Percentiles rank a stretch among this genome's conserved stretches.
Conservation (phyloP, 2,329 filamentous ascomycete genomes). For the Aspergillus sp. region DNA sequence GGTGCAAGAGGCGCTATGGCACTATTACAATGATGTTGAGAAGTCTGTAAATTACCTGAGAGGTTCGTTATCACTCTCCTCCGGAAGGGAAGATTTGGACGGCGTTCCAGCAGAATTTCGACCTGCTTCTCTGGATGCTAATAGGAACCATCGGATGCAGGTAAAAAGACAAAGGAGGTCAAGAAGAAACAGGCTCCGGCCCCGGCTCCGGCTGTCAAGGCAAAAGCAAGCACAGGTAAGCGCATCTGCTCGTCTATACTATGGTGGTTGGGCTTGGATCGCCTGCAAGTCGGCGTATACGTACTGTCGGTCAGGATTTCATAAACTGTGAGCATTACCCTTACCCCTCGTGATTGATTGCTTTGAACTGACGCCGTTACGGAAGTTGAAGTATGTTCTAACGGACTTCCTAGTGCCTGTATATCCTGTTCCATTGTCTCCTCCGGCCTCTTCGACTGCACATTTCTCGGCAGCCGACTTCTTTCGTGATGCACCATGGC, state of each 20-base stretch:
- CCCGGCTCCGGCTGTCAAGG: constrained; percentile 20
- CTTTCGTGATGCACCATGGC: constrained; percentile 86
- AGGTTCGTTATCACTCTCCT: constrained; percentile 49
- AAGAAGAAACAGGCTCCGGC: constrained; percentile 32
- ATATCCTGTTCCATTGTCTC: constrained; percentile 28
- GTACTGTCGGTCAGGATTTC: not conserved
- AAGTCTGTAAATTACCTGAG: constrained; percentile 81
- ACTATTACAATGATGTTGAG: constrained; percentile 92
- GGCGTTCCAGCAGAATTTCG: not conserved
- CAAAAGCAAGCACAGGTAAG: constrained; percentile 31
- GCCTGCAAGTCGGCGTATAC: not conserved
- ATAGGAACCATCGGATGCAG: constrained; percentile 18
- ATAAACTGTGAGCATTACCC: constrained; percentile 17
- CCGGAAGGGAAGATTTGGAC: not conserved
- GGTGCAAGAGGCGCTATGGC: constrained; percentile 88
- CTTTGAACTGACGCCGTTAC: constrained; percentile 34
- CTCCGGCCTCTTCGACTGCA: constrained; percentile 27
- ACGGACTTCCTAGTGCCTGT: constrained; percentile 39
- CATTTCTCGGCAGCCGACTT: constrained; percentile 59
- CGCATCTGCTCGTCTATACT: constrained; percentile 15
- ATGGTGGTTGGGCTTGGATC: constrained; percentile 35
- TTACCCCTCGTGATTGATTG: constrained; percentile 18
- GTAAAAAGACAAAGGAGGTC: constrained; percentile 40
- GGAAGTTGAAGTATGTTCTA: constrained; percentile 40
- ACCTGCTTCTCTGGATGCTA: not conserved